Evolutionary conservation across 345 rosid species (phyloP), one percentile per base, ranked within the genome.

Genomic region (Rhizophora apiculata): DNA sequence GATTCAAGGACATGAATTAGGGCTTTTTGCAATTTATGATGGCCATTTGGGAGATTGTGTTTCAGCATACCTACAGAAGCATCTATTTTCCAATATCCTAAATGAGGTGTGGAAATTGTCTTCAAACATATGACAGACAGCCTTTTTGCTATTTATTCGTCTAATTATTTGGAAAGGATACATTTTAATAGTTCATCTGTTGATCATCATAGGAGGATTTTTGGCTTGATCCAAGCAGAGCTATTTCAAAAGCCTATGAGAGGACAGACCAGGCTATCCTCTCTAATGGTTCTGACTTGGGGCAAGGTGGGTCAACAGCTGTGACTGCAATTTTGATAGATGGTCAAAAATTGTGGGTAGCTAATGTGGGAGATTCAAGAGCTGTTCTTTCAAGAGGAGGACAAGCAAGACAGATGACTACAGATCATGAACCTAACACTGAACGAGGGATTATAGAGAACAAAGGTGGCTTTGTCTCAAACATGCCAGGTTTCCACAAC

Each of bases 291-390:
- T 76, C 85, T 37, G 87, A 80, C 73, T 73, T 90, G 81, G 93
- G 93, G 37, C 83, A 87, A 56, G 95, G 95, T 31, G 95, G 95
- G 1, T 89, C 95, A 2, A 89, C 95, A 55, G 95, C 95, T 9
- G 95, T 85, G 72, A 89, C 95, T 70, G 95, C 90, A 15, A 79
- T 89, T 68, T 67, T 89, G 80, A 76, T 87, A 52, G 80, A 85
- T 68, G 85, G 87, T 64, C 70, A 56, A 69, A 83, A 65, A 68
- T 61, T 87, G 67, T 87, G 84, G 87, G 81, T 89, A 60, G 92
- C 90, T 43, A 89, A 89, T 62, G 83, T 89, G 48, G 95, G 88
- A 29, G 92, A 87, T 68, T 89, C 96, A 7, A 73, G 90, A 67
- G 90, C 89, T 1, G 88, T 89, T 71, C 83, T 90, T 72, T 86